These are phyloP conservation scores for Fistulinella prunicolor DNA, from an alignment of 768 basidiomycete genomes.

Conservation along the genomic window DNA sequence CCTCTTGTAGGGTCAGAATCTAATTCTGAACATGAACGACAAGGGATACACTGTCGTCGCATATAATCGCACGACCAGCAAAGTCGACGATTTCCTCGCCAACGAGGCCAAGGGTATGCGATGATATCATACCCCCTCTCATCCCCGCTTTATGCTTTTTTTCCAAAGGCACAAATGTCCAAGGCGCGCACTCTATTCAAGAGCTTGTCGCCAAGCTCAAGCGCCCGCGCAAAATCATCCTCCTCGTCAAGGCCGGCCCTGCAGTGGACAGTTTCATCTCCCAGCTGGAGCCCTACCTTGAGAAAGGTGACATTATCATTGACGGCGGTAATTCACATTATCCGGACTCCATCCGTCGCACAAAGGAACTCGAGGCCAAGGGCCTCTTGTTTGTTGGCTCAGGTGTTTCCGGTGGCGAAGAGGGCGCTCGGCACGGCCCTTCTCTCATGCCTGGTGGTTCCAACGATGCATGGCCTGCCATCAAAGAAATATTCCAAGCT, in stretches of 20 bases:
- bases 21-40: conserved; percentile 99
- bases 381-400: conserved; percentile 97
- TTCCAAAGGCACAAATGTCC: conserved; percentile 81
- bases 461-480: conserved; percentile 88
- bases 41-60: conserved; percentile 98
- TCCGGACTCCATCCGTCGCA: conserved; percentile 95
- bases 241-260: conserved; percentile 96
- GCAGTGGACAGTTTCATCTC: conserved; percentile 96
- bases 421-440: conserved; percentile 95
- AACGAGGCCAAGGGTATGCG: conserved; percentile 94
- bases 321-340: conserved; percentile 99
- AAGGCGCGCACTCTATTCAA: conserved; percentile 91
- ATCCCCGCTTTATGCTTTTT: conserved; percentile 18
- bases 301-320: conserved; percentile 97
- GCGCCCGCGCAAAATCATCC: conserved; percentile 92
- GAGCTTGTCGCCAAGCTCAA: conserved; percentile 93
- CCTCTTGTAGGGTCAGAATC: conserved; percentile 77
- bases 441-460: conserved; percentile 99
- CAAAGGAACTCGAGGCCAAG: conserved; percentile 89
- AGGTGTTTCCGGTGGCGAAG: conserved; percentile 99
- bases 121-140: conserved; percentile 27
- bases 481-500: conserved; percentile 99
- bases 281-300: conserved; percentile 85
- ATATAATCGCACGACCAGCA: conserved; percentile 95
- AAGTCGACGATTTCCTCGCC: conserved; percentile 92